Conservation (phyloP, 148 eudicot genomes). For the Drosera capensis region DNA sequence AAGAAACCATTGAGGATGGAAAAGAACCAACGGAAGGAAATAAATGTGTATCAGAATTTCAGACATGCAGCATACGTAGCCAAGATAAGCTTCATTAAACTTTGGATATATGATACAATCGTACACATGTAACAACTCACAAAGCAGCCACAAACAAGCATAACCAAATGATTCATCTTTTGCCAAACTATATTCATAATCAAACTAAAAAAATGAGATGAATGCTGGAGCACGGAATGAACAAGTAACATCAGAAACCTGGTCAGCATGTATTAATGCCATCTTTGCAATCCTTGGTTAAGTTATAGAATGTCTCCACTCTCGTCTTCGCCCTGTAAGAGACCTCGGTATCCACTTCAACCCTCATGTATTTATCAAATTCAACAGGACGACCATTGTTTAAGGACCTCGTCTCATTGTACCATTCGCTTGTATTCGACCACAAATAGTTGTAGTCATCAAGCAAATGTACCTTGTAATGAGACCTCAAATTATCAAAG, state of each 20-base stretch:
- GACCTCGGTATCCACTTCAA: constrained; percentile 86
- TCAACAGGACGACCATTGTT: constrained; percentile 64
- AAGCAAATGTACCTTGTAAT: constrained; percentile 80
- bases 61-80: too few species aligned
- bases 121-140: too few species aligned
- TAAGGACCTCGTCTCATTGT: constrained; percentile 52
- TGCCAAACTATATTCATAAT: neutral
- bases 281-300: constrained; percentile 87
- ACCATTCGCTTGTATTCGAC: constrained; percentile 94
- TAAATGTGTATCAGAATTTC: too few species aligned
- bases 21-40: too few species aligned
- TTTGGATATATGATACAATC: too few species aligned
- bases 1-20: too few species aligned
- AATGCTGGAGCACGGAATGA: neutral
- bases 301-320: constrained; percentile 82
- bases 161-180: too few species aligned
- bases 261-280: constrained; percentile 70
- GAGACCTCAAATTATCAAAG: constrained; percentile 87
- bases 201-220: neutral
- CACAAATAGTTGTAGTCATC: constrained; percentile 80
- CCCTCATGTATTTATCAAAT: constrained; percentile 96
- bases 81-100: too few species aligned
- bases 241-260: constrained; percentile 8
- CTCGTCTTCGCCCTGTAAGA: constrained; percentile 71
- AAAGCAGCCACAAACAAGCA: too few species aligned